Evolutionary conservation across 148 eudicot genomes (phyloP).

Genomic region (Oxyria digyna): DNA sequence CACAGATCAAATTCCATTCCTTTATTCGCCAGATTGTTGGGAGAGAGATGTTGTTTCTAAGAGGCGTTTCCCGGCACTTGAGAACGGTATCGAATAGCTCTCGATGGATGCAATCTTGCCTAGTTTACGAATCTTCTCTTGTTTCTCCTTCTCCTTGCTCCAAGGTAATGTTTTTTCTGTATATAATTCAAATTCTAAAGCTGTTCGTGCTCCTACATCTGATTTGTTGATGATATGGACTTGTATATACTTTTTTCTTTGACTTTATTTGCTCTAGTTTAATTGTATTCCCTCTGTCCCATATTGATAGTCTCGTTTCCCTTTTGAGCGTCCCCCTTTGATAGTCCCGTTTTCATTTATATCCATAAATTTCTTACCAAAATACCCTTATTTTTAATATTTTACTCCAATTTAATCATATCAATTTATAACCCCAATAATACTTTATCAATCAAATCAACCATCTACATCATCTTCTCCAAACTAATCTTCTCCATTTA

Average conservation of each 20-base stretch:
- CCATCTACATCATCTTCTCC: too few species aligned
- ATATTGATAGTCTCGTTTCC: too few species aligned
- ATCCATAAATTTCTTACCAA: too few species aligned
- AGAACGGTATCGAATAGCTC: background rate
- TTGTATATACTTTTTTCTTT: background rate
- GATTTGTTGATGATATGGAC: background rate
- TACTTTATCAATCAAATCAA: too few species aligned
- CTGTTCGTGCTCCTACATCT: background rate
- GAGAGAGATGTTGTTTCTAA: conserved; percentile 2
- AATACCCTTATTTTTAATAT: too few species aligned
- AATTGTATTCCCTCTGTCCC: too few species aligned
- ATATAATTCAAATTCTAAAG: background rate
- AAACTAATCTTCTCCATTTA: too few species aligned
- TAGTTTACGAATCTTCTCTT: background rate
- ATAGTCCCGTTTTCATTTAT: too few species aligned
- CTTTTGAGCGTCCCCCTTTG: too few species aligned
- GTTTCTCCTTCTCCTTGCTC: background rate
- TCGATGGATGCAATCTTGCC: background rate
- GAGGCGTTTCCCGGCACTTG: conserved; percentile 5
- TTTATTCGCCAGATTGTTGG: background rate
- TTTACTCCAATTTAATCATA: too few species aligned
- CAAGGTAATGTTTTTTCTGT: background rate
- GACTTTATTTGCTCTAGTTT: background rate
- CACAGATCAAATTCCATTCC: too few species aligned
- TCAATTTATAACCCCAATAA: too few species aligned